Evolutionary conservation across 1,284 basidiomycete species (phyloP).

Genomic region (Omphalotus olearius): DNA sequence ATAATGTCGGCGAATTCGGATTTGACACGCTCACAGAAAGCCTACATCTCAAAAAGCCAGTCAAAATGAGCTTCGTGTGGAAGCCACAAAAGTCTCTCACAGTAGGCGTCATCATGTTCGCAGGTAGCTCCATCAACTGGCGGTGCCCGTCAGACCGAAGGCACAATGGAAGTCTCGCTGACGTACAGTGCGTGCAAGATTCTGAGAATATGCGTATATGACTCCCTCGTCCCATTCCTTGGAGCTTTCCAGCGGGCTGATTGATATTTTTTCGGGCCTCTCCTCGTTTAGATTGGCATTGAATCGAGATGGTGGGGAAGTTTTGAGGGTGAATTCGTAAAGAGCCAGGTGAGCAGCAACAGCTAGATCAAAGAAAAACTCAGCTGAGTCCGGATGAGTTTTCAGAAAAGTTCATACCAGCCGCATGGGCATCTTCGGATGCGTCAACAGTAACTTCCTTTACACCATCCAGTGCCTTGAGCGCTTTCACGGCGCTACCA

Average conservation of each 20-base stretch:
- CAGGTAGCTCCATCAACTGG: slow-evolving; percentile 80
- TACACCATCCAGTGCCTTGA: slow-evolving; percentile 56
- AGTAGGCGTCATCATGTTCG: slow-evolving; percentile 80
- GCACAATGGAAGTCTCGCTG: background rate
- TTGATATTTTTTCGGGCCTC: slow-evolving; percentile 42
- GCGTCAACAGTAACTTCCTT: slow-evolving; percentile 59
- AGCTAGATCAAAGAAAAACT: slow-evolving; percentile 35
- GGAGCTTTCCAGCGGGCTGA: slow-evolving; percentile 41
- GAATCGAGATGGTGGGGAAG: slow-evolving; percentile 54
- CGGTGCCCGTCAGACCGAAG: too few species aligned
- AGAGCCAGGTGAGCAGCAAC: slow-evolving; percentile 72
- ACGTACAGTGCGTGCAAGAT: slow-evolving; percentile 74
- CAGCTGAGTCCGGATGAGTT: slow-evolving; percentile 1
- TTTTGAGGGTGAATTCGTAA: slow-evolving; percentile 78
- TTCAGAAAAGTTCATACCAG: slow-evolving; percentile 41
- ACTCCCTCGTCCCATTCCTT: slow-evolving; percentile 70
- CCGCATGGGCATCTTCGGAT: slow-evolving; percentile 67
- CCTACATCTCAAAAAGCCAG: slow-evolving; percentile 28
- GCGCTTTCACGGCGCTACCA: slow-evolving; percentile 61
- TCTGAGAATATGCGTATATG: slow-evolving; percentile 77
- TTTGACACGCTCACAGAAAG: slow-evolving; percentile 70
- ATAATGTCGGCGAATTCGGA: slow-evolving; percentile 64
- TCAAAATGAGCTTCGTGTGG: background rate
- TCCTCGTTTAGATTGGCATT: slow-evolving; percentile 47
- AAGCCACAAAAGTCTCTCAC: slow-evolving; percentile 29